Evolutionary conservation across 2,329 filamentous ascomycete genomes (phyloP), one percentile per base, ranked within the genome.

Genomic region (Botrytis fragariae): DNA sequence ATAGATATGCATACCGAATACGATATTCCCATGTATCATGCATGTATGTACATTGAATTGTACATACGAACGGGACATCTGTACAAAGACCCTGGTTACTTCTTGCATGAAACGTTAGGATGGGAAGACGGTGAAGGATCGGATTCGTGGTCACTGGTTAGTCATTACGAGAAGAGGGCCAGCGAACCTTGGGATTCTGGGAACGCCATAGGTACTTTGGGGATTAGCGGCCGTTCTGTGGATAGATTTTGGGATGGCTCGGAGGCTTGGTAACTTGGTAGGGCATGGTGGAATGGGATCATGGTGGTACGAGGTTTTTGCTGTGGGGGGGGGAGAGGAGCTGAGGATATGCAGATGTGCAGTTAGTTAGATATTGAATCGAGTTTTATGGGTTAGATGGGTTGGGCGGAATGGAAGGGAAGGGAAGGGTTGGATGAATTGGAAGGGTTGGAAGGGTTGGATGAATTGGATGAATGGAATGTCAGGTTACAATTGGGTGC

Each of bases 51-150:
- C 4, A 25, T 51, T 51, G 45, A 25, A 51, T 51, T 25, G 25
- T 51, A 12, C 22, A 51, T 51, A 51, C 48, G 48, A 16, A 51
- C 48, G 48, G 48, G 25, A 51, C 48, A 51, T 51, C 48, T 51
- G 44, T 48, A 65, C 63, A 7, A 51, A 44, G 32, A 67, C 63
- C 44, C 63, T 67, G 20, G 63, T 65, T 51, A 12, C 29, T n/a
- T 51, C 6, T 51, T 65, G 63, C 63, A 37, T 65, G 29, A 51
- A 51, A 65, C 63, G 63, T 67, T 12, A 51, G 60, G 63, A 67
- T 51, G 48, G 48, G 48, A 51, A n/a, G 48, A 51, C 63, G 63
- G 63, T 67, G 63, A 69, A 69, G 67, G 35, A 59, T 51, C 10
- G 32, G 32, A 37, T 22, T 37, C 16, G 54, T 29, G n/a, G 54